Base-by-base conservation (phyloP, 2,329 filamentous ascomycete species). In the Trichocomaceae sp. region DNA sequence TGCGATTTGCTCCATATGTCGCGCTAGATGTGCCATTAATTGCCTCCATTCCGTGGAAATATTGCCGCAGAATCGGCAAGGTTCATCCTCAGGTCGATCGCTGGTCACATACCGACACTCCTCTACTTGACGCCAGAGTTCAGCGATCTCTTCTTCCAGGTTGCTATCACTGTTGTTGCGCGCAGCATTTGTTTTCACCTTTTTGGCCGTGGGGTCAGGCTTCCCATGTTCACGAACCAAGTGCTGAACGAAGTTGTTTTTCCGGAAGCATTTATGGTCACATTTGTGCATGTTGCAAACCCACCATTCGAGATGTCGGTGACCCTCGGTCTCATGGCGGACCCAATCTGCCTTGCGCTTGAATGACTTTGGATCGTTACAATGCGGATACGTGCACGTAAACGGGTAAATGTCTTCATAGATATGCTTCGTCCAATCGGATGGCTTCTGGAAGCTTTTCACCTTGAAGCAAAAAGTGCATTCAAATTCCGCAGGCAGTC, bases 301-400 rank as follows among this genome's bases (percentile, higher is more conserved):
- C 90, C 90, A 96, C 84, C 88, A 93, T 65, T 96, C 90, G 2
- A 95, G 76, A 60, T 95, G 89, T 22, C 91, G 83, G 67, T 96
- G 91, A 23, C 87, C 84, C 71, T 96, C 91, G 62, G 92, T 95
- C 68, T 96, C 91, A 64, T 96, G 91, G 29, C 91, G 83, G 20
- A 96, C 90, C 91, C 91, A 96, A 67, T 96, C 91, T 13, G 91
- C 91, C 72, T 96, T 96, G 47, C 90, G 83, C 72, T 96, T 96
- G 77, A 96, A 96, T 35, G 89, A 90, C 71, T 95, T 95, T 17
- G 88, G 84, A 47, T 95, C 90, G 8, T 82, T 81, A 66, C 91
- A 96, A 50, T 83, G 79, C 2, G 87, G 83, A 75, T 92, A 96
- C 0, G 90, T 96, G 71, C 91, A 96, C 2, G 89, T 95, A 62